Base-by-base conservation (phyloP, 345 rosid species). In the Gynandropsis gynandra region DNA sequence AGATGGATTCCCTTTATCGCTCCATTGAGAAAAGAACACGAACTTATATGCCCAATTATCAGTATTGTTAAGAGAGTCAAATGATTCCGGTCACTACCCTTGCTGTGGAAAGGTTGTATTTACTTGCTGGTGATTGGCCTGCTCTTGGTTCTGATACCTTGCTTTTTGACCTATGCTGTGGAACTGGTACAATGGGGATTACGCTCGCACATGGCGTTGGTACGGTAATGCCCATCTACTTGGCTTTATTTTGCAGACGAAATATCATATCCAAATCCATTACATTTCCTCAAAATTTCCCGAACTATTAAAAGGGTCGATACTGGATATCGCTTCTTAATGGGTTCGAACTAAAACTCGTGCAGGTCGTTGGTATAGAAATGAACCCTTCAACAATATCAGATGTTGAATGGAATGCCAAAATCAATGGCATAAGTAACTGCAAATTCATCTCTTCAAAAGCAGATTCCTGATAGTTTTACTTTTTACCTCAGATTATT, bases 31-130 rank as follows among this genome's bases (percentile, higher is more conserved):
- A n/a, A n/a, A n/a, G n/a, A n/a, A n/a, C n/a, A n/a, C n/a, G n/a
- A n/a, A n/a, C n/a, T n/a, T n/a, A n/a, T n/a, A n/a, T n/a, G n/a
- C n/a, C n/a, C 42, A 1, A 54, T 42, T 49, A 10, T 17, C 68
- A 13, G 11, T 43, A 37, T 31, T 55, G 40, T 56, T 64, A 50
- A 40, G 21, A 32, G 42, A 54, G 11, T 32, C 36, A 37, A 24
- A 8, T 38, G 13, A 35, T 62, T 56, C 80, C 87, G 98, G 89
- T 92, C 57, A 92, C 87, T 63, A 87, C 93, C 39, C 71, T 74
- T 52, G 92, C 95, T 12, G 98, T 96, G 0, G 98, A 92, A 76
- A 92, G 80, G 73, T 74, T 92, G 90, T n/a, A n/a, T n/a, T n/a
- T n/a, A n/a, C n/a, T n/a, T n/a, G n/a, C n/a, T n/a, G n/a, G n/a